phyloP scores from a whole-genome alignment of 2,329 filamentous ascomycete genomes.

The Chrysoporthe cubensis region DNA sequence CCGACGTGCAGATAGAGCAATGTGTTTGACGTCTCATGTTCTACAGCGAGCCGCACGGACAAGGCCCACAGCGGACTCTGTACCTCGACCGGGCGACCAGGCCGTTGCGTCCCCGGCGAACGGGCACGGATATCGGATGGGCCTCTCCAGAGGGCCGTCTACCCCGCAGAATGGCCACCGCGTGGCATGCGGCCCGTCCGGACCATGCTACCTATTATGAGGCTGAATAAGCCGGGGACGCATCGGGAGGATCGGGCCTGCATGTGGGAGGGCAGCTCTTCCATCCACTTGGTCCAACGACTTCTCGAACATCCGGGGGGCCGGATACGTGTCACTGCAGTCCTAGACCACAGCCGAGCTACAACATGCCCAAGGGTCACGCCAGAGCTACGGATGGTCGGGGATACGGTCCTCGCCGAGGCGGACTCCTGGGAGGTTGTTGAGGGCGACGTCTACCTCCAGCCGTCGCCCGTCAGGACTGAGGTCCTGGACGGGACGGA shows the following conservation, averaged over 20 bases:
- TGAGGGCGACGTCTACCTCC: conserved; percentile 63
- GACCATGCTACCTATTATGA: neutral
- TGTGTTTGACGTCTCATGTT: neutral
- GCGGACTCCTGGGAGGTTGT: conserved; percentile 57
- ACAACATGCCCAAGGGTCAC: conserved; percentile 32
- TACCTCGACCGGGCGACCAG: neutral
- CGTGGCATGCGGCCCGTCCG: neutral
- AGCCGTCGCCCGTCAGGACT: conserved; percentile 48
- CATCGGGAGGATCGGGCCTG: neutral
- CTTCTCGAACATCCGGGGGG: neutral
- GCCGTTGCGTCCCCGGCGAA: neutral
- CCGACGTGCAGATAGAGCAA: neutral
- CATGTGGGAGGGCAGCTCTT: neutral
- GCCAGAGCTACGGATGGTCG: conserved; percentile 50
- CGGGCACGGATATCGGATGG: neutral
- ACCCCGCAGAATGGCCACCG: neutral
- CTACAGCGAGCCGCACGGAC: neutral
- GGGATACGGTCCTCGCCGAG: conserved; percentile 54
- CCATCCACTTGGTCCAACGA: neutral
- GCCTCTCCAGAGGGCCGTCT: neutral
- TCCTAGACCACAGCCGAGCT: neutral
- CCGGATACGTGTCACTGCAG: neutral
- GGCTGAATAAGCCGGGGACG: conserved; percentile 3
- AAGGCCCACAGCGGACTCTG: neutral
- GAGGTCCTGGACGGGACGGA: conserved; percentile 48